These are phyloP conservation scores for Mucor indicus DNA, from an alignment of 371 early-diverging fungal genomes.

Conservation along the genomic window DNA sequence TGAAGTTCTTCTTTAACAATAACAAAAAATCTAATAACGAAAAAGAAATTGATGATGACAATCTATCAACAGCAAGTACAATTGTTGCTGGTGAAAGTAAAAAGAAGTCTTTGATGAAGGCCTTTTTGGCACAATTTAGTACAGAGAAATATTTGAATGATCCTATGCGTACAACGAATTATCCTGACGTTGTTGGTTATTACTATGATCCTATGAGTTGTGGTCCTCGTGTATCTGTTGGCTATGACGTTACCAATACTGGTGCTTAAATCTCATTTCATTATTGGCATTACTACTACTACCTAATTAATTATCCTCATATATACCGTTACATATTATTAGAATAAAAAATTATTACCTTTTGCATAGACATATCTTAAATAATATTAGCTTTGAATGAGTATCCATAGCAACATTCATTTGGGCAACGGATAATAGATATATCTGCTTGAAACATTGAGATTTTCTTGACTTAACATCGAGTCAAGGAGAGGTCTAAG, in stretches of 20 bases:
- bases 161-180: conserved; percentile 38
- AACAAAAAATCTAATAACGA: not conserved
- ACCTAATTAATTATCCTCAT: too few species aligned
- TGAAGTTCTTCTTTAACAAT: not conserved
- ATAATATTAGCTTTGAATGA: too few species aligned
- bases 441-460: too few species aligned
- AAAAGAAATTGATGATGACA: not conserved
- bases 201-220: conserved; percentile 43
- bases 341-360: too few species aligned
- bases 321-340: too few species aligned
- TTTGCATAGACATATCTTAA: too few species aligned
- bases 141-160: conserved; percentile 24
- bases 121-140: conserved; percentile 10
- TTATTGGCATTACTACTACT: too few species aligned
- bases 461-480: too few species aligned
- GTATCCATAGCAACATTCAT: too few species aligned
- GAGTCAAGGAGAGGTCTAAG: too few species aligned
- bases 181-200: conserved; percentile 35
- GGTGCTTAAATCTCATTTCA: conserved; percentile 34
- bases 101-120: not conserved
- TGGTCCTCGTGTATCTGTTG: conserved; percentile 4
- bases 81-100: conserved; percentile 11
- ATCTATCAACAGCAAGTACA: conserved; percentile 10
- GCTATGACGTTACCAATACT: conserved; percentile 25
- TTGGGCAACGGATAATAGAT: too few species aligned